Conservation (phyloP, 2,329 filamentous ascomycete species). For the Exophiala xenobiotica region DNA sequence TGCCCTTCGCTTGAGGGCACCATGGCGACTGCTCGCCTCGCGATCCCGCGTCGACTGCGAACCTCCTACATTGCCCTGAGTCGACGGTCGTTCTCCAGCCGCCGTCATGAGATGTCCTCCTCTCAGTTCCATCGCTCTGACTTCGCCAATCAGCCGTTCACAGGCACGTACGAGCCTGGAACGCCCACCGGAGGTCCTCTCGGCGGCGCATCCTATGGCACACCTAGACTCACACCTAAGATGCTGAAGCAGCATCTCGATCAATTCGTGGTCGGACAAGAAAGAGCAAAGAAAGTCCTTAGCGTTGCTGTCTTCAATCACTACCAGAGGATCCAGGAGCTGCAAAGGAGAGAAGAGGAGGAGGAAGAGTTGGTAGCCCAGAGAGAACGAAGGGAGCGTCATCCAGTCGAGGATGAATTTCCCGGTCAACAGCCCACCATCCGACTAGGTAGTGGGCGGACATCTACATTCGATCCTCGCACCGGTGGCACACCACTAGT, state of each 20-base stretch:
- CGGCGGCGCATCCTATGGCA: slow-evolving; percentile 58
- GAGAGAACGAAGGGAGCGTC: slow-evolving; percentile 67
- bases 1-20: slow-evolving; percentile 23
- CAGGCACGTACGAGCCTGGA: slow-evolving; percentile 62
- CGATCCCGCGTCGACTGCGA: slow-evolving; percentile 16
- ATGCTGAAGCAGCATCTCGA: slow-evolving; percentile 85
- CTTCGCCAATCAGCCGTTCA: slow-evolving; percentile 63
- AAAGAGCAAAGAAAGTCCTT: slow-evolving; percentile 86
- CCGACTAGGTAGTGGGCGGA: slow-evolving; percentile 34
- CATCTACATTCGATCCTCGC: slow-evolving; percentile 29
- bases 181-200: slow-evolving; percentile 64
- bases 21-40: slow-evolving; percentile 10
- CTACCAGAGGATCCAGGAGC: slow-evolving; percentile 80
- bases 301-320: slow-evolving; percentile 95
- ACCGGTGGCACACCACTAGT: slow-evolving; percentile 43
- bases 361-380: slow-evolving; percentile 72
- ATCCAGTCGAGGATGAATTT: slow-evolving; percentile 75
- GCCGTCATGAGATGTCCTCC: slow-evolving; percentile 35
- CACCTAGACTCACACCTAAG: slow-evolving; percentile 60
- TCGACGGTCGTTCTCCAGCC: slow-evolving; percentile 17
- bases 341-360: slow-evolving; percentile 74
- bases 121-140: slow-evolving; percentile 60
- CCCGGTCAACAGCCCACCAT: slow-evolving; percentile 60
- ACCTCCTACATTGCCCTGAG: slow-evolving; percentile 23
- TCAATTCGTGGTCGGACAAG: slow-evolving; percentile 94